Conservation (phyloP, 2,329 filamentous ascomycete species). For the Diaporthe caulivora region DNA sequence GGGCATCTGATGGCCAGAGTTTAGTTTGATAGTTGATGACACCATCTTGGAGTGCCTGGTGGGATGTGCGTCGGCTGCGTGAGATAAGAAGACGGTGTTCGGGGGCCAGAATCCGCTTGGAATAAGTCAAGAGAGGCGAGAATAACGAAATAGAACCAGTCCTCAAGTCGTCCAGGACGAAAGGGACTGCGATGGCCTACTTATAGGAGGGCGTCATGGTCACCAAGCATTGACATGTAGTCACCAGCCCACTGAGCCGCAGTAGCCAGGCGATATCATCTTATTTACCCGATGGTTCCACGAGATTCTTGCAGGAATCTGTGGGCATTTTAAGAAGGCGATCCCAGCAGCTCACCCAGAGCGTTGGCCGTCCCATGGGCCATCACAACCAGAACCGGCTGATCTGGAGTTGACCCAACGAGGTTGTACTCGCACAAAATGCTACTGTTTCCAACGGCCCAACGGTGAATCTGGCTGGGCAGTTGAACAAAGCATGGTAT, state of each 20-base stretch:
- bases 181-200: constrained; percentile 14
- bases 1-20: constrained; percentile 77
- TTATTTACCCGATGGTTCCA: constrained; percentile 36
- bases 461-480: background rate
- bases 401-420: constrained; percentile 24
- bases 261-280: constrained; percentile 7
- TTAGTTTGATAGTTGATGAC: constrained; percentile 66
- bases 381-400: constrained; percentile 7
- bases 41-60: constrained; percentile 17
- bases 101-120: background rate
- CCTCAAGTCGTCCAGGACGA: background rate
- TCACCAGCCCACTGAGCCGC: constrained; percentile 24
- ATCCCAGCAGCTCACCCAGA: constrained; percentile 19
- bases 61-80: background rate
- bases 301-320: constrained; percentile 32
- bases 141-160: background rate
- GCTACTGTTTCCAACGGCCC: background rate
- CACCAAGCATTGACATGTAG: constrained; percentile 21
- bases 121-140: background rate
- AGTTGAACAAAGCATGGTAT: background rate
- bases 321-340: constrained; percentile 32
- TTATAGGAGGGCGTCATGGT: constrained; percentile 20
- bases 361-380: background rate
- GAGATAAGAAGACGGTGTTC: background rate
- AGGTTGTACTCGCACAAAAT: background rate